Evolutionary conservation across 1,284 basidiomycete species (phyloP).

Genomic region (Trichosporon ovoides): DNA sequence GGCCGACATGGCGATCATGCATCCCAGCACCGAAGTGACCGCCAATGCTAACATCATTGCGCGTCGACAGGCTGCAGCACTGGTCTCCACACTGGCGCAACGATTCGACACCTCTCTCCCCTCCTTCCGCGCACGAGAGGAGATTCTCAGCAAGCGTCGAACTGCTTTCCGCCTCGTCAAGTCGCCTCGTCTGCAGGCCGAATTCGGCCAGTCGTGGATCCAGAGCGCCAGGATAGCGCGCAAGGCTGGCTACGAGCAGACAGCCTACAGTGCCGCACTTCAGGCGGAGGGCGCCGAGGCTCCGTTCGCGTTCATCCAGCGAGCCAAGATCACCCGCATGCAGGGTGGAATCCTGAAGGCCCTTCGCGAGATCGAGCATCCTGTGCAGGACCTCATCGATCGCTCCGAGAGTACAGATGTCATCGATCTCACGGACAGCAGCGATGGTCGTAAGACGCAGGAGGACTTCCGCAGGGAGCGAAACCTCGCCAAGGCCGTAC

Average conservation of each 20-base stretch:
- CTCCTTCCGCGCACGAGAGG: constrained; percentile 83
- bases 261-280: constrained; percentile 91
- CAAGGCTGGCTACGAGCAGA: constrained; percentile 92
- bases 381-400: constrained; percentile 8
- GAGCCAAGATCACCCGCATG: constrained; percentile 76
- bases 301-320: constrained; percentile 82
- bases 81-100: constrained; percentile 31
- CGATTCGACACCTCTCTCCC: constrained; percentile 61
- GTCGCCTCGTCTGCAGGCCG: constrained; percentile 47
- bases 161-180: constrained; percentile 63
- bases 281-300: constrained; percentile 76
- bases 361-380: constrained; percentile 64
- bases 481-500: constrained; percentile 67
- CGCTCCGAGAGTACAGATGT: constrained; percentile 23
- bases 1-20: constrained; percentile 30
- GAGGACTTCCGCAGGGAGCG: constrained; percentile 43
- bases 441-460: constrained; percentile 50
- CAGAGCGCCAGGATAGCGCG: constrained; percentile 89
- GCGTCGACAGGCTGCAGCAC: constrained; percentile 13
- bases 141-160: constrained; percentile 81
- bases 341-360: constrained; percentile 80
- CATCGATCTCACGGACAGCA: constrained; percentile 55
- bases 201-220: constrained; percentile 83
- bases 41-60: constrained; percentile 12
- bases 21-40: not conserved